A percentile compares a stretch with the other conserved stretches of the same genome.
Conservation (phyloP, 2,329 filamentous ascomycete genomes). For the Byssochlamys sp. region DNA sequence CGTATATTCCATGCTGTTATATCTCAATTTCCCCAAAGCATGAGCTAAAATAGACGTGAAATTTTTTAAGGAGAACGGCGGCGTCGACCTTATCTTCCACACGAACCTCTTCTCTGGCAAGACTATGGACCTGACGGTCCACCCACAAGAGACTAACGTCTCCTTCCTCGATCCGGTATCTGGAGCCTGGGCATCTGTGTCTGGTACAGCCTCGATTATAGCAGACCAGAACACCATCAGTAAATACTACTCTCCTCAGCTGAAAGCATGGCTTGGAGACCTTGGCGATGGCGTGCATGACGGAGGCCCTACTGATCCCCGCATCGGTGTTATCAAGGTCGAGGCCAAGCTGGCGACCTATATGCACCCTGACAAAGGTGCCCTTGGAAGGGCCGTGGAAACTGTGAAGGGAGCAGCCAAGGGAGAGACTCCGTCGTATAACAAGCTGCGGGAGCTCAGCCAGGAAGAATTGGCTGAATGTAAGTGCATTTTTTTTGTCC, state of each 20-base stretch:
- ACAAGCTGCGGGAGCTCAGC: slow-evolving; percentile 65
- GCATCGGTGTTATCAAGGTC: slow-evolving; percentile 72
- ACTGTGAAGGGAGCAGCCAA: slow-evolving; percentile 66
- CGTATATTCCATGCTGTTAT: slow-evolving; percentile 7
- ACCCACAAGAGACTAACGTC: slow-evolving; percentile 66
- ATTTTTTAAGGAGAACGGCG: slow-evolving; percentile 60
- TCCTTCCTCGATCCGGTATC: slow-evolving; percentile 62
- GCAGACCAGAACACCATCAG: slow-evolving; percentile 59
- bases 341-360: slow-evolving; percentile 65
- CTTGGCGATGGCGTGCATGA: slow-evolving; percentile 75
- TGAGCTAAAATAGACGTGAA: background rate
- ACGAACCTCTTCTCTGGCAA: slow-evolving; percentile 86
- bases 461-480: slow-evolving; percentile 58
- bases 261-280: slow-evolving; percentile 82
- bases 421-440: slow-evolving; percentile 61
- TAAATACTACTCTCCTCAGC: slow-evolving; percentile 62
- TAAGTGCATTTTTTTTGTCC: slow-evolving; percentile 18
- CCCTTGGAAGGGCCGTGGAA: slow-evolving; percentile 57
- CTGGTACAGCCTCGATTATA: slow-evolving; percentile 60
- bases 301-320: slow-evolving; percentile 68
- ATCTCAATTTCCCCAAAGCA: background rate
- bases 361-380: slow-evolving; percentile 52
- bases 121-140: slow-evolving; percentile 64
- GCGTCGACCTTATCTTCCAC: slow-evolving; percentile 78
- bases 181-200: slow-evolving; percentile 79